Evolutionary conservation across 129 eudicot genomes (phyloP), one percentile per base, ranked within the genome.

Genomic region (Centaurea solstitialis): DNA sequence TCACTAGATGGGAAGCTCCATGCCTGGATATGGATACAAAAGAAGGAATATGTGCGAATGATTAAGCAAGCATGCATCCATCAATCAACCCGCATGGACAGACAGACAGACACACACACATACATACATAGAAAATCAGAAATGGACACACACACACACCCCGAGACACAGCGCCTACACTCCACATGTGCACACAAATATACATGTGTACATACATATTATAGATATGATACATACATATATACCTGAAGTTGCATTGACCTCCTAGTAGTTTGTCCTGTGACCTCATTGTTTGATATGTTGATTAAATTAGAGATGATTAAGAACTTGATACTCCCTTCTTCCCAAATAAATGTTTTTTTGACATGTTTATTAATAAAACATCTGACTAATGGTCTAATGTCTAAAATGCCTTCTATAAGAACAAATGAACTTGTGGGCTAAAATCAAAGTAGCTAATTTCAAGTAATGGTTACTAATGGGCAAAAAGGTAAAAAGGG

Each of bases 1-100:
- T 92, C 77, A 86, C 92, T 87, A 94, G 26, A 73, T 88, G 91
- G 68, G 98, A 92, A 71, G 86, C 62, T 76, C 79, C 89, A 80
- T 94, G 91, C 91, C 98, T 94, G 91, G 50, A 86, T 76, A 77
- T 20, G 40, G 13, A 76, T 72, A 76, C 41, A 61, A 66, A 77
- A 45, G 67, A 20, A 70, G 59, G 73, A 18, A 68, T 61, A 37
- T 13, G 50, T 80, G 67, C 33, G 38, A 78, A 53, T 61, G 50
- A n/a, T 30, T 40, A 62, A 33, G 73, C 59, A 64, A 39, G 73
- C 28, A 53, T 59, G 70, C 35, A 61, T 61, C 35, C 50, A 76
- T 23, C 33, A 11, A 39, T 39, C 64, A 53, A 53, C n/a, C 64
- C 21, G 6, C 64, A 53, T 53, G 21, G 62, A 50, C 20, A 53